These are phyloP conservation scores for Sclerotinia spermophila DNA, from an alignment of 2,329 filamentous ascomycete genomes.

Conservation along the genomic window DNA sequence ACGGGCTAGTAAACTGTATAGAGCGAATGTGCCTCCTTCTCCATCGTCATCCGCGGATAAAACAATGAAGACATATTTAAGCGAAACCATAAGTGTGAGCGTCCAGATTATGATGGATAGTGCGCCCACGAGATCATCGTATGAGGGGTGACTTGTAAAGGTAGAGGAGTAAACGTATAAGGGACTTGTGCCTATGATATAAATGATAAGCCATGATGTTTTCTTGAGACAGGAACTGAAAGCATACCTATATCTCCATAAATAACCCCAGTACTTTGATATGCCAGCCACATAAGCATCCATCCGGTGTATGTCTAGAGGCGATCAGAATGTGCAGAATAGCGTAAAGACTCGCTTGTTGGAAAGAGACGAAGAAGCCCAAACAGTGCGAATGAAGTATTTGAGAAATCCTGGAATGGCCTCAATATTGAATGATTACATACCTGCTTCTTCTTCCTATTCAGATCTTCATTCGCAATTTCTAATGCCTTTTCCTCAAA, in stretches of 20 bases:
- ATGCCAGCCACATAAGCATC: slow-evolving; percentile 48
- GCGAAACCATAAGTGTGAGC: slow-evolving; percentile 63
- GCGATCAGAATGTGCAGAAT: not conserved
- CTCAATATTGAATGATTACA: not conserved
- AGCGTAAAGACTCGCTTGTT: not conserved
- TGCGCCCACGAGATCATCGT: slow-evolving; percentile 59
- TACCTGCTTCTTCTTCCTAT: slow-evolving; percentile 36
- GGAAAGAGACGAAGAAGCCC: not conserved
- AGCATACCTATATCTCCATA: slow-evolving; percentile 64
- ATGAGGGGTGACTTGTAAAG: slow-evolving; percentile 53
- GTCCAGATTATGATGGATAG: slow-evolving; percentile 69
- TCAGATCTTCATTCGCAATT: slow-evolving; percentile 32
- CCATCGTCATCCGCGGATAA: slow-evolving; percentile 66
- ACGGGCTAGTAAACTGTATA: slow-evolving; percentile 61
- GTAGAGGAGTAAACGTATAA: slow-evolving; percentile 70
- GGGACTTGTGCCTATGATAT: slow-evolving; percentile 46
- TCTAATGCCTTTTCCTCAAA: slow-evolving; percentile 29
- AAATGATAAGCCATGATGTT: not conserved
- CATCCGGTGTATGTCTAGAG: slow-evolving; percentile 30
- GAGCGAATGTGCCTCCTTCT: slow-evolving; percentile 66
- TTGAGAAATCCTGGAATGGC: not conserved
- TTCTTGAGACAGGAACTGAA: not conserved
- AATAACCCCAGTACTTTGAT: slow-evolving; percentile 63
- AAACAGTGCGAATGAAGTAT: not conserved
- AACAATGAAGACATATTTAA: slow-evolving; percentile 67